Percentiles rank a stretch among this genome's conserved stretches.
Conservation (phyloP, 192 early-diverging fungal species). For the Pilaira anomala region DNA sequence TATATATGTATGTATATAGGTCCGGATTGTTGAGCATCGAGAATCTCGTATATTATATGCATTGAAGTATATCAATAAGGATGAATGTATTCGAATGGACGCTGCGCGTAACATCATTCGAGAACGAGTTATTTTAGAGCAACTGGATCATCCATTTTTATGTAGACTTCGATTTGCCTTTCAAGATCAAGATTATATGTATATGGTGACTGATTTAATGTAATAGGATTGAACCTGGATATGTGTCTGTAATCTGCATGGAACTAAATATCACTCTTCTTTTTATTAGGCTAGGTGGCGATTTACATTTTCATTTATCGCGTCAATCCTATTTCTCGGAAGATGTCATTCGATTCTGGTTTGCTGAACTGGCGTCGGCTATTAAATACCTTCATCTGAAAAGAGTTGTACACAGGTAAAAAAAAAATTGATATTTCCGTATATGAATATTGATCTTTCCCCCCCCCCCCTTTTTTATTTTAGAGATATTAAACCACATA, state of each 20-base stretch:
- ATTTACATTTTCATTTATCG: slow-evolving; percentile 79
- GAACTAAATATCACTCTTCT: not conserved
- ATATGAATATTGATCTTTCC: too few relatives aligned
- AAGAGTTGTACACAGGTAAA: slow-evolving; percentile 77
- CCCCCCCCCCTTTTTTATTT: not conserved
- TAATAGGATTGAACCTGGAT: slow-evolving; percentile 33
- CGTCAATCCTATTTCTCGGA: slow-evolving; percentile 68
- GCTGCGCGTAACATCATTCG: slow-evolving; percentile 79
- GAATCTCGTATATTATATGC: slow-evolving; percentile 72
- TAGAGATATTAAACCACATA: slow-evolving; percentile 94
- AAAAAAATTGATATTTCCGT: not conserved
- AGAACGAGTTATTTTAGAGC: slow-evolving; percentile 73
- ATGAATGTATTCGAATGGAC: slow-evolving; percentile 80
- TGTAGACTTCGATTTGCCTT: slow-evolving; percentile 85
- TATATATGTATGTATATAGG: slow-evolving; percentile 42
- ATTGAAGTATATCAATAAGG: slow-evolving; percentile 86
- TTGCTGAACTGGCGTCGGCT: slow-evolving; percentile 82
- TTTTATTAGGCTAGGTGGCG: slow-evolving; percentile 68
- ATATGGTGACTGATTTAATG: slow-evolving; percentile 90
- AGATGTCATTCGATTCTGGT: slow-evolving; percentile 76
- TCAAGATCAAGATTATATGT: slow-evolving; percentile 85
- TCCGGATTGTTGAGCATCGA: slow-evolving; percentile 75
- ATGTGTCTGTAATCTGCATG: not conserved
- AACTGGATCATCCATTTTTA: slow-evolving; percentile 65
- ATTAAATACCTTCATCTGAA: slow-evolving; percentile 80